Evolutionary conservation across 2,329 filamentous ascomycete species (phyloP).

Genomic region (Didymosphaeria variabile): DNA sequence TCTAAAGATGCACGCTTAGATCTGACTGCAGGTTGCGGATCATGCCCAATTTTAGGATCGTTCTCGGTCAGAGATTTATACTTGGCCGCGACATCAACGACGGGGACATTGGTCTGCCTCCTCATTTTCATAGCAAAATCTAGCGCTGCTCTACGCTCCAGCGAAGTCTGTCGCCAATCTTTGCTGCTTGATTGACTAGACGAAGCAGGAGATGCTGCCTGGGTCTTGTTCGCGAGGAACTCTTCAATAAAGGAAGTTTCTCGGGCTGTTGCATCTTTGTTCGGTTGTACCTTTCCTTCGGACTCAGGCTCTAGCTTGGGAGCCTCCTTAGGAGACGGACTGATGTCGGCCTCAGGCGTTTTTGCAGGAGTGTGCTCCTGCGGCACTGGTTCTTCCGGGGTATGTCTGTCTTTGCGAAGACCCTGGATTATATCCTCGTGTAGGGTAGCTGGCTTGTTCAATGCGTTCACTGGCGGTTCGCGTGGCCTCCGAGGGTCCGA

Average conservation of each 20-base stretch:
- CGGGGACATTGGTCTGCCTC: constrained; percentile 11
- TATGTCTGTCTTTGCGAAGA: background rate
- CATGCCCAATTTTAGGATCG: constrained; percentile 2
- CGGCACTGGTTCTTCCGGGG: background rate
- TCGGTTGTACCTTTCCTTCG: constrained; percentile 1
- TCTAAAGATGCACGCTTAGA: background rate
- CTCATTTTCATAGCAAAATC: background rate
- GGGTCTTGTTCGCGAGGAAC: constrained; percentile 29
- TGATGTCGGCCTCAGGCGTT: background rate
- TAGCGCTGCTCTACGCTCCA: constrained; percentile 22
- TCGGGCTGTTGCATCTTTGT: constrained; percentile 18
- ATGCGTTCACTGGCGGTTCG: background rate
- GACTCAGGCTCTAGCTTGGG: background rate
- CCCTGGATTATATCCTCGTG: background rate
- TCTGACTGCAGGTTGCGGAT: background rate
- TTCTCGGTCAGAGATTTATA: background rate
- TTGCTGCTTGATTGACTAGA: constrained; percentile 4
- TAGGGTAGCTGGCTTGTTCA: background rate
- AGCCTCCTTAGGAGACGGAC: background rate
- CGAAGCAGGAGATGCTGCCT: background rate
- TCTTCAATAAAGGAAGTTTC: constrained; percentile 36
- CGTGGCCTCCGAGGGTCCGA: constrained; percentile 42
- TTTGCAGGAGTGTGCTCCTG: background rate
- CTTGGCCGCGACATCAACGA: constrained; percentile 12
- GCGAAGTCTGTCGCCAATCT: constrained; percentile 38